Evolutionary conservation across 495 filamentous ascomycete species (phyloP), one percentile per base, ranked within the genome.

Genomic region (Penicillium parvum): DNA sequence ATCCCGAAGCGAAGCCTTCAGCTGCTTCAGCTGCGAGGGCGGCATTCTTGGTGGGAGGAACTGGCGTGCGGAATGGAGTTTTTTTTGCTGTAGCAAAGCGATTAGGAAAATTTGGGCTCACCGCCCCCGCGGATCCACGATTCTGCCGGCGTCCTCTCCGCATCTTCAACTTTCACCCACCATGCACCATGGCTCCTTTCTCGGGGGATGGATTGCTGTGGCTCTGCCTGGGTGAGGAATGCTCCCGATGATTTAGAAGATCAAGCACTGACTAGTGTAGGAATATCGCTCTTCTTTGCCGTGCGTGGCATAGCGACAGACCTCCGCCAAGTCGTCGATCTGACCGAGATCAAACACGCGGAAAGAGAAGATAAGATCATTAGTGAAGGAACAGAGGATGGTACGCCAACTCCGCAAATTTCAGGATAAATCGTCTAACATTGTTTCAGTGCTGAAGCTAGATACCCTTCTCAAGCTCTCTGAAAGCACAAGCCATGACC

Each of bases 21-120:
- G 78, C 67, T 89, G 88, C 65, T 97, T 97, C 12, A 98, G 75
- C 67, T 98, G 92, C 6, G 92, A 98, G 47, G 90, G 87, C 40
- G 91, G 77, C 92, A 98, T 98, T 45, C 51, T 71, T 56, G 52
- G 28, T 41, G 53, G 32, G 23, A 22, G 19, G 28, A 36, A 22
- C 43, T 46, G 34, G n/a, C n/a, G 27, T 32, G 32, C 25, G 5
- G 22, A 47, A 37, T 41, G 27, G 43, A 25, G 38, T 47, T 47
- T 47, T 57, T 56, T 61, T 60, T 49, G 34, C 26, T 32, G 38
- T 28, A 40, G 39, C 23, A 30, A 46, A 17, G 36, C 28, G 35
- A 38, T 39, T 26, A 57, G 53, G 65, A 66, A 61, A 65, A 56
- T 49, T 40, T 47, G 33, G 26, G 8, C 14, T 59, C 64, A 69